Evolutionary conservation across 192 early-diverging fungal species (phyloP), one percentile per base, ranked within the genome.

Genomic region (Umbelopsis sp.): DNA sequence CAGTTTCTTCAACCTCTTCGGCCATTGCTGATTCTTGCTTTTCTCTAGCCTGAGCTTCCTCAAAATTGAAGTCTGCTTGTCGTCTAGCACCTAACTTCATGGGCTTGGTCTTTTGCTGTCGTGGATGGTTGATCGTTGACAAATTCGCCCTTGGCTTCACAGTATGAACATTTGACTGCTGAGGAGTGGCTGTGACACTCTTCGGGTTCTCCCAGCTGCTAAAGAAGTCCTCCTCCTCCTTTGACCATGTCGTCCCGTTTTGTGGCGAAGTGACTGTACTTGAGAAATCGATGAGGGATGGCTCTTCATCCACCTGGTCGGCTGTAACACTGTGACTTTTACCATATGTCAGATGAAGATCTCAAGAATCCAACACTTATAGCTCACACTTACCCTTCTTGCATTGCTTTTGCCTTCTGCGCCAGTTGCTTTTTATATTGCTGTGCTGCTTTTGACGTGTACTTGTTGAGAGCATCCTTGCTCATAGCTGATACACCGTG

Each of bases 21-120:
- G 38, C 41, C 56, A 41, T 24, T 6, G 9, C 31, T 4, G 16
- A 41, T 26, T 21, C 31, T 41, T 38, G 22, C 5, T 71, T 67
- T 54, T 75, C 52, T 41, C 89, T 86, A 14, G 92, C 90, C 56
- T 94, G 94, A 2, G 91, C 94, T 75, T 95, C 93, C 68, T 97
- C 97, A 89, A 98, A 98, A 79, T 93, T 93, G 72, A 91, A 81
- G 26, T 85, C 51, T 2, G 70, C 90, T 5, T 84, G 81, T n/a
- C 92, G 96, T 74, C 95, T 96, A 36, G 95, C 95, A 25, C 97
- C 97, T 3, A 96, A 83, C 69, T 91, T 91, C 81, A 89, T 93
- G 51, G 85, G 70, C 76, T 94, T 98, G 56, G 93, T 93, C 10
- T 95, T 95, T 14, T 62, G 56, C 16, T 62, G 31, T 34, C 29